Percentiles rank a stretch among this genome's conserved stretches.
Conservation (phyloP, 495 filamentous ascomycete species). For the Aspergillus bridgeri region DNA sequence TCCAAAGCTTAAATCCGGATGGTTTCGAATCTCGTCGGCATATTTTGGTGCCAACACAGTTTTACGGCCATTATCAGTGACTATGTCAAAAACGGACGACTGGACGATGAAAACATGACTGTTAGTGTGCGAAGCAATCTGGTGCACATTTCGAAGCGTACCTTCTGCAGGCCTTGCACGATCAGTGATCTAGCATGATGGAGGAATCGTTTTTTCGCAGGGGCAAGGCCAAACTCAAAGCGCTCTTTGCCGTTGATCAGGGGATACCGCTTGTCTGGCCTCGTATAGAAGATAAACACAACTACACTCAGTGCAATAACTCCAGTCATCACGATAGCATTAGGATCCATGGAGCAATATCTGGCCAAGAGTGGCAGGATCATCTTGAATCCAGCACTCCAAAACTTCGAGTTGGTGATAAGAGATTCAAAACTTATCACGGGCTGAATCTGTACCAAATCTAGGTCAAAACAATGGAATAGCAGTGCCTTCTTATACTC, state of each 20-base stretch:
- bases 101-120: background rate
- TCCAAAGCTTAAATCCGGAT: slow-evolving; percentile 12
- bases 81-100: slow-evolving; percentile 9
- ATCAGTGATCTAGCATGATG: background rate
- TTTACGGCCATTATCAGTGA: slow-evolving; percentile 14
- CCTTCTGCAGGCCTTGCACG: background rate
- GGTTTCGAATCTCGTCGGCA: slow-evolving; percentile 19
- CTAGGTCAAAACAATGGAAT: no score
- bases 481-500: no score
- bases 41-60: slow-evolving; percentile 15
- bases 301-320: no score
- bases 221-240: background rate
- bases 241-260: background rate
- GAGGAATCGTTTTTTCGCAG: background rate
- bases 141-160: background rate
- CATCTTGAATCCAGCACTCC: no score
- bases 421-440: no score
- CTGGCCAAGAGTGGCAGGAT: no score
- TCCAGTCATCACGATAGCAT: no score
- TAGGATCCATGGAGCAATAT: no score
- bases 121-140: no score
- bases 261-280: background rate
- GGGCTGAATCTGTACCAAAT: no score
- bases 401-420: no score
- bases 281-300: no score